Evolutionary conservation across 2,329 filamentous ascomycete genomes (phyloP).

Genomic region (Monosporascus sp.): DNA sequence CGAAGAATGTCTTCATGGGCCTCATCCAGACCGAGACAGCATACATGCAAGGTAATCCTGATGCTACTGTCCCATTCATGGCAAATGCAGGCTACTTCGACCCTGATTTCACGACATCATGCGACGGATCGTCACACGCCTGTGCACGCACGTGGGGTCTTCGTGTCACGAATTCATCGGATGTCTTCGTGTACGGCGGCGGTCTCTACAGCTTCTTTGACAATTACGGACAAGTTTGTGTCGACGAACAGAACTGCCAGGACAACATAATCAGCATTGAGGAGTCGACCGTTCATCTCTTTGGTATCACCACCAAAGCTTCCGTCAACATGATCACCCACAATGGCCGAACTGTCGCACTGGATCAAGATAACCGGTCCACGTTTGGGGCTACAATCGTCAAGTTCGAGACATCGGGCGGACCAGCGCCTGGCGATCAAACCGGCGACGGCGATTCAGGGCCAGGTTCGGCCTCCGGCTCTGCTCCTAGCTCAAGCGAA

Average conservation of each 20-base stretch:
- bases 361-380: constrained; percentile 59
- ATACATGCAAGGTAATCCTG: constrained; percentile 80
- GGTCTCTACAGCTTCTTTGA: constrained; percentile 81
- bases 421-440: not conserved
- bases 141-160: constrained; percentile 77
- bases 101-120: constrained; percentile 60
- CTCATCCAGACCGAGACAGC: constrained; percentile 87
- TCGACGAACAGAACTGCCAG: constrained; percentile 65
- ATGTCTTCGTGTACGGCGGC: constrained; percentile 65
- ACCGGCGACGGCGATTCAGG: constrained; percentile 1
- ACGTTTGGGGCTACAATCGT: constrained; percentile 60
- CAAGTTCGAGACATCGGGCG: constrained; percentile 33
- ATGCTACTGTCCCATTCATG: constrained; percentile 61
- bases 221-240: constrained; percentile 70
- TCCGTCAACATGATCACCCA: constrained; percentile 67
- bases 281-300: constrained; percentile 57
- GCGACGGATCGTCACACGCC: constrained; percentile 34
- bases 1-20: constrained; percentile 74
- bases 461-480: constrained; percentile 6
- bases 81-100: constrained; percentile 55
- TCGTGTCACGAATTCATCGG: constrained; percentile 60
- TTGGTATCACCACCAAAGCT: constrained; percentile 70
- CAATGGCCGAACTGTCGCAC: constrained; percentile 47
- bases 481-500: constrained; percentile 1
- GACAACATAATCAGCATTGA: constrained; percentile 72